Evolutionary conservation across 2,329 filamentous ascomycete species (phyloP).

Genomic region (Neopestalotiopsis sp.): DNA sequence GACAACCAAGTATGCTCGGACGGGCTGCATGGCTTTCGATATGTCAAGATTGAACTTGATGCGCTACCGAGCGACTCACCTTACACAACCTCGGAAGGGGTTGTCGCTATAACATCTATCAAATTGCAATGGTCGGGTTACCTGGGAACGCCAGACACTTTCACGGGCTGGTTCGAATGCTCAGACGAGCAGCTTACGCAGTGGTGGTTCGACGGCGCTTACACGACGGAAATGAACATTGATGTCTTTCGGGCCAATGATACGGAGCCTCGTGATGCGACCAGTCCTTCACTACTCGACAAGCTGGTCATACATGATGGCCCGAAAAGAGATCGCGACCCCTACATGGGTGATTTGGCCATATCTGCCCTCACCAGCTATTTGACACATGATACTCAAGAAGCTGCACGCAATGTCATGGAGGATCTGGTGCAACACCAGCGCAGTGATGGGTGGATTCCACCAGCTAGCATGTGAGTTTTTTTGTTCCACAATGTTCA

Average conservation of each 20-base stretch:
- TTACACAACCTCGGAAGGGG: slow-evolving; percentile 47
- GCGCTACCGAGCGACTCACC: slow-evolving; percentile 49
- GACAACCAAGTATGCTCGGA: slow-evolving; percentile 53
- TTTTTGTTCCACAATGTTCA: background rate
- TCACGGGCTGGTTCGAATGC: slow-evolving; percentile 58
- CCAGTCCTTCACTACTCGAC: slow-evolving; percentile 47
- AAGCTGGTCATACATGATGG: slow-evolving; percentile 56
- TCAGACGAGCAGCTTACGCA: slow-evolving; percentile 54
- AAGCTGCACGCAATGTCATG: slow-evolving; percentile 51
- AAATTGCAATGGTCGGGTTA: slow-evolving; percentile 50
- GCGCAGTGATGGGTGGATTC: slow-evolving; percentile 57
- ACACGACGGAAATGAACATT: slow-evolving; percentile 56
- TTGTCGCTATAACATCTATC: slow-evolving; percentile 49
- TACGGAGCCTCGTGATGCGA: slow-evolving; percentile 53
- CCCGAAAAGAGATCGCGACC: slow-evolving; percentile 57
- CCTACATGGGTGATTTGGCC: slow-evolving; percentile 58
- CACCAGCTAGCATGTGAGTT: slow-evolving; percentile 56
- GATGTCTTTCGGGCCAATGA: slow-evolving; percentile 52
- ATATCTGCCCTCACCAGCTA: slow-evolving; percentile 55
- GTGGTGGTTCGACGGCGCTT: slow-evolving; percentile 60
- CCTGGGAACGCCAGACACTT: slow-evolving; percentile 53
- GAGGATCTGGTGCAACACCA: slow-evolving; percentile 56
- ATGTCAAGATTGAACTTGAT: slow-evolving; percentile 54
- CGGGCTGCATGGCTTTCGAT: slow-evolving; percentile 59
- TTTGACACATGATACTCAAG: slow-evolving; percentile 48